Evolutionary conservation across 257 asterid genomes (phyloP).

Genomic region (Parsonsia alboflavescens): DNA sequence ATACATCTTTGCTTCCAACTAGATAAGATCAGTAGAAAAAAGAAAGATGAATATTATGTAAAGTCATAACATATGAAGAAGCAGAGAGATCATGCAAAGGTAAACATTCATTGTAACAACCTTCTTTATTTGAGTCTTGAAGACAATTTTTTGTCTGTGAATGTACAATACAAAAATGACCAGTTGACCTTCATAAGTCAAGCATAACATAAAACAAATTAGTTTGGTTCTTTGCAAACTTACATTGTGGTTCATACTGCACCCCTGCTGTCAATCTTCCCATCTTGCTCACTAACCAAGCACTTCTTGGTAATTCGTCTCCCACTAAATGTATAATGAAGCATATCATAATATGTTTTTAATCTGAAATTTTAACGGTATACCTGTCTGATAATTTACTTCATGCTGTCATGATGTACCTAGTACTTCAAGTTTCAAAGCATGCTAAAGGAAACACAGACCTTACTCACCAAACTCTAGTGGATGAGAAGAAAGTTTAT

Average conservation of each 20-base stretch:
- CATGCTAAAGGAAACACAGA: neutral
- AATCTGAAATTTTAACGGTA: neutral
- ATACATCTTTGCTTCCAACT: constrained; percentile 62
- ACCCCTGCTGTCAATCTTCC: constrained; percentile 91
- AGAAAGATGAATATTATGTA: neutral
- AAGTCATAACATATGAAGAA: neutral
- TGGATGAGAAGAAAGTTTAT: neutral
- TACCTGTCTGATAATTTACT: no score
- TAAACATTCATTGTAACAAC: neutral
- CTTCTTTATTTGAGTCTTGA: neutral
- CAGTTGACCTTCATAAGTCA: neutral
- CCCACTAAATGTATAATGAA: constrained; percentile 35
- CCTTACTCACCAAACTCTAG: neutral
- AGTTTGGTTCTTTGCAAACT: constrained; percentile 20
- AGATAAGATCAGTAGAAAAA: constrained; percentile 19
- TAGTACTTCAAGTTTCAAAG: neutral
- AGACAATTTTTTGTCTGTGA: neutral
- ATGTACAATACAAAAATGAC: neutral
- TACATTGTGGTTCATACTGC: constrained; percentile 83
- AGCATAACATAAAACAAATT: constrained; percentile 4
- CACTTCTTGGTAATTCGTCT: constrained; percentile 68
- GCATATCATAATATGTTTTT: neutral
- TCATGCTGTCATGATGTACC: neutral
- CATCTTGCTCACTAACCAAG: constrained; percentile 90
- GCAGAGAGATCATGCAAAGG: neutral